A percentile compares a stretch with the other conserved stretches of the same genome.
phyloP scores from a whole-genome alignment of 1,284 basidiomycete species.

The Puccinia sorghi region DNA sequence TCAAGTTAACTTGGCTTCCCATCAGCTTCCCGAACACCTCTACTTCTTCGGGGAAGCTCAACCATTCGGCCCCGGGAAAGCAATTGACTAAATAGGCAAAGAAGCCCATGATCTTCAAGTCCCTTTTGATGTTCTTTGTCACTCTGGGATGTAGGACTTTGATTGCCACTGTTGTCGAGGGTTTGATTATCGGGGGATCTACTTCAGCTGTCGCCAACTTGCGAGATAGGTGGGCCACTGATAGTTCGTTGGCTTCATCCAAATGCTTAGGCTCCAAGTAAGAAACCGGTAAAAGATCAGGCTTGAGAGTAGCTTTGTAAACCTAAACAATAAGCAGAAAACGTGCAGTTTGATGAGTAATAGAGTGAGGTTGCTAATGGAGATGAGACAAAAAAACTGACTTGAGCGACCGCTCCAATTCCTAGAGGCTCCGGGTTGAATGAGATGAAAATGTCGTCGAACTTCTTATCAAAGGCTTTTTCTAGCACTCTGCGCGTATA shows the following conservation, averaged over 20 bases:
- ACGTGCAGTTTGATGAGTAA: slow-evolving; percentile 6
- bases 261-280: slow-evolving; percentile 69
- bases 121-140: slow-evolving; percentile 75
- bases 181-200: slow-evolving; percentile 65
- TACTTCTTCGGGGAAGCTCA: slow-evolving; percentile 94
- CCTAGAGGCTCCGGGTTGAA: slow-evolving; percentile 88
- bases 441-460: slow-evolving; percentile 86
- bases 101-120: slow-evolving; percentile 90
- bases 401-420: slow-evolving; percentile 96
- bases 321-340: slow-evolving; percentile 62
- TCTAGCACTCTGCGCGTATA: slow-evolving; percentile 85
- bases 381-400: slow-evolving; percentile 57
- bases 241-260: slow-evolving; percentile 54
- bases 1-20: slow-evolving; percentile 87
- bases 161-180: slow-evolving; percentile 84
- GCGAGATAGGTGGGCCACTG: slow-evolving; percentile 51
- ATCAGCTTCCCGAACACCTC: slow-evolving; percentile 96
- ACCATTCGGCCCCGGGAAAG: slow-evolving; percentile 92
- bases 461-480: slow-evolving; percentile 71
- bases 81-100: slow-evolving; percentile 78
- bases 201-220: slow-evolving; percentile 64
- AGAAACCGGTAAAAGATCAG: slow-evolving; percentile 76
- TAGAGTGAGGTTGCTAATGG: not conserved
- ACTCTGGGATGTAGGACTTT: slow-evolving; percentile 92
- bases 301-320: slow-evolving; percentile 79